Percentiles rank a stretch among this genome's conserved stretches.
Conservation (phyloP, 495 filamentous ascomycete genomes). For the Penicillium mononematosum region DNA sequence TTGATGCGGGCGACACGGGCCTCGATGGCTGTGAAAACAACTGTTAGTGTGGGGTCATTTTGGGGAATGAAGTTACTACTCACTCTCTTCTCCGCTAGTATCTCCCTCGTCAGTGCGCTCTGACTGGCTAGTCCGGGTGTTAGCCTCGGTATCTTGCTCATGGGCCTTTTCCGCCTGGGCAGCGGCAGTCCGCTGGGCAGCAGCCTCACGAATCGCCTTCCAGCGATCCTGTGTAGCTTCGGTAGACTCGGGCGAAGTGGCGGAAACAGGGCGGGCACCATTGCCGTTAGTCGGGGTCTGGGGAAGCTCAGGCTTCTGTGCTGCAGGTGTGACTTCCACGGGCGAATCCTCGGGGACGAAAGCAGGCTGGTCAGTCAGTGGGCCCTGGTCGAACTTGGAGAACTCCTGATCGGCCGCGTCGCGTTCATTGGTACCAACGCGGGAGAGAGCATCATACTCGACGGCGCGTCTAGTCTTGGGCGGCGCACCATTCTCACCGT, state of each 20-base stretch:
- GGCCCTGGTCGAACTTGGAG: constrained; percentile 86
- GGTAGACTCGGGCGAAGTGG: constrained; percentile 4
- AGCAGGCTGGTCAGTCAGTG: constrained; percentile 80
- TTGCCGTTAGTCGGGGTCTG: constrained; percentile 27
- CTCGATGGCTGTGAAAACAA: constrained; percentile 71
- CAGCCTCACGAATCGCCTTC: constrained; percentile 95
- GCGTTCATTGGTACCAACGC: constrained; percentile 64
- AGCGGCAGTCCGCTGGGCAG: constrained; percentile 70
- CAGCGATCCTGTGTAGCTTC: constrained; percentile 66
- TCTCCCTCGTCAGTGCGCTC: constrained; percentile 73
- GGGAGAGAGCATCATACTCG: constrained; percentile 56
- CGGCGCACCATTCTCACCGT: constrained; percentile 24
- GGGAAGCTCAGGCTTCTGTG: constrained; percentile 14
- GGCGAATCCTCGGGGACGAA: constrained; percentile 71
- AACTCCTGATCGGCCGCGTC: constrained; percentile 68
- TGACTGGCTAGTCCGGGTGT: constrained; percentile 39
- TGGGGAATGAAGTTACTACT: constrained; percentile 37
- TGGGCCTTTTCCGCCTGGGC: constrained; percentile 50
- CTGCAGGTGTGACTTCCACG: constrained; percentile 25
- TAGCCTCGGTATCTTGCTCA: constrained; percentile 51
- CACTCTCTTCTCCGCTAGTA: constrained; percentile 94
- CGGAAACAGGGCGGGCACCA: constrained; percentile 13
- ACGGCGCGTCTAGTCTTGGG: constrained; percentile 50
- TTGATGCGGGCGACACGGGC: constrained; percentile 96
- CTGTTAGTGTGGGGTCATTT: constrained; percentile 20